Conservation (phyloP, 129 eudicot species). For the Heracleum sosnowskyi region DNA sequence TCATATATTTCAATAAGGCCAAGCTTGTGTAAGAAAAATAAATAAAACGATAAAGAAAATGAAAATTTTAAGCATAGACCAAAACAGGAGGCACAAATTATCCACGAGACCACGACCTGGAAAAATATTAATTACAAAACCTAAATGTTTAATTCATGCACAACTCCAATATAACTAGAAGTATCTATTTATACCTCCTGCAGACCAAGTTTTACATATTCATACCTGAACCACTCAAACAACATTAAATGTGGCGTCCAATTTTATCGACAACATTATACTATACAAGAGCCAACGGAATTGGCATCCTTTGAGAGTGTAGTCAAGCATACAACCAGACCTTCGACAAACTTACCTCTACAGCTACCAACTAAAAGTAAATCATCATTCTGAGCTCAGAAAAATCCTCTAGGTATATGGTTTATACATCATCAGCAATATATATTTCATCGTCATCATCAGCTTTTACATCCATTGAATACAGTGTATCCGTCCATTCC, state of each 20-base stretch:
- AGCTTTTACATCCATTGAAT: constrained; percentile 35
- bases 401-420: not conserved
- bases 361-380: not conserved
- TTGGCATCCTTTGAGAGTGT: not conserved
- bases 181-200: not conserved
- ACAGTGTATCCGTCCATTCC: constrained; percentile 48
- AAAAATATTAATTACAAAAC: not conserved
- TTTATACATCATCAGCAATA: not conserved
- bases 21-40: too few relatives aligned
- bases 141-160: not conserved
- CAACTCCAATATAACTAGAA: not conserved
- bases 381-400: not conserved
- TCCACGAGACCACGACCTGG: not conserved
- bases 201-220: not conserved
- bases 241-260: not conserved
- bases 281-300: not conserved
- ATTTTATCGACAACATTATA: not conserved
- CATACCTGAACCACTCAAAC: not conserved
- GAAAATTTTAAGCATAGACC: too few relatives aligned
- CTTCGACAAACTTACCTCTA: not conserved
- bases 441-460: constrained; percentile 15
- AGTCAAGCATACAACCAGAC: not conserved
- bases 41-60: too few relatives aligned
- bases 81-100: not conserved
- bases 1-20: too few relatives aligned